Conservation (phyloP, 257 asterid genomes). For the Nicotiana attenuata region DNA sequence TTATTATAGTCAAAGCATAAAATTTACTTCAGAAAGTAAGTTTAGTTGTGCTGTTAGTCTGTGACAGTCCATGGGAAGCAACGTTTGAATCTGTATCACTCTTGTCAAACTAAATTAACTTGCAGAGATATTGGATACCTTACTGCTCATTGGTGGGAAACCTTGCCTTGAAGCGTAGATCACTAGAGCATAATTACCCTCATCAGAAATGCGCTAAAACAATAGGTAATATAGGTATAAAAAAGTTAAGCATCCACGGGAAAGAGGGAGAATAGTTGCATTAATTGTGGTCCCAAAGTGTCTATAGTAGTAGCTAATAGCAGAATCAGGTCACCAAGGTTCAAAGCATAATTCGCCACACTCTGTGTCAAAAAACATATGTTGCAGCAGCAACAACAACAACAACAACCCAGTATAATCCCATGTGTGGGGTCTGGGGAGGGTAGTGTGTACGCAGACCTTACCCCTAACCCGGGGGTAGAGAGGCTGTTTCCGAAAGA, state of each 20-base stretch:
- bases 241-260: not conserved
- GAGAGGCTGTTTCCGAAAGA: no score
- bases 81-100: not conserved
- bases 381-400: no score
- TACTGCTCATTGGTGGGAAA: not conserved
- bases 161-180: not conserved
- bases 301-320: not conserved
- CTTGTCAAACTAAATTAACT: not conserved
- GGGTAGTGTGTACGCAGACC: no score
- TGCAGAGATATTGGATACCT: not conserved
- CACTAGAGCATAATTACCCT: not conserved
- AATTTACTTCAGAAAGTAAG: not conserved
- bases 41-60: not conserved
- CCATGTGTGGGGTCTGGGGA: no score
- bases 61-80: not conserved
- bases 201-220: not conserved
- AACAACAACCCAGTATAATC: no score
- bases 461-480: no score
- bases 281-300: not conserved
- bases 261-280: not conserved
- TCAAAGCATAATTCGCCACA: not conserved
- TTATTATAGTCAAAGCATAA: not conserved
- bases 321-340: not conserved
- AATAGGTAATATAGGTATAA: not conserved
- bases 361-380: not conserved